phyloP scores from a whole-genome alignment of 352 stramenopile species.

The Phytophthora sp. region DNA sequence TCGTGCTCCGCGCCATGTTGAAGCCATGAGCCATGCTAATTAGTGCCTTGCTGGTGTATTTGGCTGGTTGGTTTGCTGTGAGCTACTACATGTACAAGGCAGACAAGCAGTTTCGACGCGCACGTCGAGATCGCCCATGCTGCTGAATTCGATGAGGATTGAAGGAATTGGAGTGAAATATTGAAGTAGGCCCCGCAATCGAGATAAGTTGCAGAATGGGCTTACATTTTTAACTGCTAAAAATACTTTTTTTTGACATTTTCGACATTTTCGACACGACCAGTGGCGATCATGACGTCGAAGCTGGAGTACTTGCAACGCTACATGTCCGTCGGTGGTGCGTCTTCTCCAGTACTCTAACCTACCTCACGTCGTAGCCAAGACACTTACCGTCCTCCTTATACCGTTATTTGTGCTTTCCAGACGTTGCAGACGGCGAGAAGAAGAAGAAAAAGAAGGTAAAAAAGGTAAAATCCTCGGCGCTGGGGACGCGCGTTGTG shows the following conservation, averaged over 20 bases:
- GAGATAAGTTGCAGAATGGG: too few relatives aligned
- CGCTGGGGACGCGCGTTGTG: constrained; percentile 49
- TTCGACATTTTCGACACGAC: not conserved
- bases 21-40: constrained; percentile 63
- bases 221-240: not conserved
- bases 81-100: too few relatives aligned
- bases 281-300: constrained; percentile 46
- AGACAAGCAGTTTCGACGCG: too few relatives aligned
- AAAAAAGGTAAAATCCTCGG: constrained; percentile 37
- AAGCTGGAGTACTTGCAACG: constrained; percentile 86
- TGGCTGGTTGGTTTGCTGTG: too few relatives aligned
- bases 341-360: not conserved
- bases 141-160: too few relatives aligned
- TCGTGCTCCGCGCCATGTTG: constrained; percentile 77
- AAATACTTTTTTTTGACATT: not conserved
- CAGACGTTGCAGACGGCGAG: constrained; percentile 33
- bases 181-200: too few relatives aligned
- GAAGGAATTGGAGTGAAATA: too few relatives aligned
- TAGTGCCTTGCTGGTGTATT: too few relatives aligned
- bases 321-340: constrained; percentile 56
- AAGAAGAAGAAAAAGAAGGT: constrained; percentile 70
- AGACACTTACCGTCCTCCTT: constrained; percentile 10
- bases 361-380: not conserved
- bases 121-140: too few relatives aligned
- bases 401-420: not conserved